A percentile compares a stretch with the other conserved stretches of the same genome.
Evolutionary conservation across 495 filamentous ascomycete genomes (phyloP).

Genomic region (Cairneyella variabilis): DNA sequence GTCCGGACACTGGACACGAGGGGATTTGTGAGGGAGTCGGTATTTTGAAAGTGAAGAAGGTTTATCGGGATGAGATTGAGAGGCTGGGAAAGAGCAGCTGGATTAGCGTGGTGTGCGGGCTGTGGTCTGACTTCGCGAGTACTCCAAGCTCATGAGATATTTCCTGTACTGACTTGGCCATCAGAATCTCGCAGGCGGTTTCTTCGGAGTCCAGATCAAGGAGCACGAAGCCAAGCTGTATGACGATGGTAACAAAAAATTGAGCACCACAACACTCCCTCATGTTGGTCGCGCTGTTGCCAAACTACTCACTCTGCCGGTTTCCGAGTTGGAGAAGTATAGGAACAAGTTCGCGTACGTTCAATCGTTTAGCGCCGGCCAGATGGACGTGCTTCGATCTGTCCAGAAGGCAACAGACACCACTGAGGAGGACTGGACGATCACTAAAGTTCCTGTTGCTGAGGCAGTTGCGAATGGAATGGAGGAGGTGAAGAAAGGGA

Average conservation of each 20-base stretch:
- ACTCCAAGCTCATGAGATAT: slow-evolving; percentile 38
- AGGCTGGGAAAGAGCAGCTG: too few species aligned
- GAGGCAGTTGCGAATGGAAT: slow-evolving; percentile 42
- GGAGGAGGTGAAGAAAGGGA: slow-evolving; percentile 36
- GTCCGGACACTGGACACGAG: slow-evolving; percentile 39
- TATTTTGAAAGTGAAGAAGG: slow-evolving; percentile 5
- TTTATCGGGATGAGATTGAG: slow-evolving; percentile 34
- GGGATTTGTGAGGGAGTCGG: slow-evolving; percentile 30
- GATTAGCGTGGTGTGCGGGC: too few species aligned
- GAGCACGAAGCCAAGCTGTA: slow-evolving; percentile 28
- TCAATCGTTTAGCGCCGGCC: slow-evolving; percentile 37
- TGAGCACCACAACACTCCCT: slow-evolving; percentile 37
- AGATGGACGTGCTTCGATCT: slow-evolving; percentile 44
- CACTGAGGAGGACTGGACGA: slow-evolving; percentile 51
- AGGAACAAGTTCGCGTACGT: slow-evolving; percentile 36
- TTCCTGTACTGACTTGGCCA: slow-evolving; percentile 47
- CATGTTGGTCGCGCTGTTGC: slow-evolving; percentile 43
- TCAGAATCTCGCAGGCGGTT: slow-evolving; percentile 14
- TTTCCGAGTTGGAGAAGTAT: slow-evolving; percentile 37
- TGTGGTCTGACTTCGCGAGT: too few species aligned
- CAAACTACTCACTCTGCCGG: slow-evolving; percentile 35
- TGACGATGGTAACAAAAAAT: slow-evolving; percentile 28
- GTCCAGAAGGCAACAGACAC: slow-evolving; percentile 49
- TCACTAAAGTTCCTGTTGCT: slow-evolving; percentile 36
- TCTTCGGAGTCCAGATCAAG: slow-evolving; percentile 34